phyloP scores from a whole-genome alignment of 2,329 filamentous ascomycete species.

The Drechslerella coelobrocha region DNA sequence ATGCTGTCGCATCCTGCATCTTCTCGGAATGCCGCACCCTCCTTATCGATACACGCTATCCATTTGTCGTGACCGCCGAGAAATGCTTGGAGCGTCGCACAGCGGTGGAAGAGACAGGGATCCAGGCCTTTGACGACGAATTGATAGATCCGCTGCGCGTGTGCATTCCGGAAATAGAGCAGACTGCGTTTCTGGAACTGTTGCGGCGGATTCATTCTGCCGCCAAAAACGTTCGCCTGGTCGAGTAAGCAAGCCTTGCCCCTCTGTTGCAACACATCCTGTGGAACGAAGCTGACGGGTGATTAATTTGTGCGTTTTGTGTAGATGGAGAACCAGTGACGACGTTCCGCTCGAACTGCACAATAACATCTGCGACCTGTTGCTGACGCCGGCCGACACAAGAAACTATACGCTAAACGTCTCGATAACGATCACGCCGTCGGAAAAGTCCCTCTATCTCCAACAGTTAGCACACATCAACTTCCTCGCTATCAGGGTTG shows the following conservation, averaged over 20 bases:
- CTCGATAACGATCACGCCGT: conserved; percentile 2
- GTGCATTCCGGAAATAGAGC: conserved; percentile 6
- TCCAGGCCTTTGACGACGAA: conserved; percentile 9
- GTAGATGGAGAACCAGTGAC: conserved; percentile 33
- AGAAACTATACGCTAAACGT: conserved; percentile 15
- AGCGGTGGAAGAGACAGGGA: background rate
- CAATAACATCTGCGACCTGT: conserved; percentile 14
- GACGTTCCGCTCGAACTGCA: conserved; percentile 20
- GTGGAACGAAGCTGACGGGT: background rate
- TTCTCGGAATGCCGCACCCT: conserved; percentile 26
- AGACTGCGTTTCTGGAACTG: conserved; percentile 19
- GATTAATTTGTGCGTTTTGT: background rate
- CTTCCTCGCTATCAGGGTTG: conserved; percentile 32
- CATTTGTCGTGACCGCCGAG: conserved; percentile 19
- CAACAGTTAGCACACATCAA: conserved; percentile 18
- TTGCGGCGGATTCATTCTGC: conserved; percentile 11
- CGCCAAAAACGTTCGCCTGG: conserved; percentile 6
- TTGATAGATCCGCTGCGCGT: conserved; percentile 8
- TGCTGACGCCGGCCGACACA: conserved; percentile 20
- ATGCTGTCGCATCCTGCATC: background rate
- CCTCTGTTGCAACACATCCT: conserved; percentile 2
- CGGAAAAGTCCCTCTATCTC: conserved; percentile 22
- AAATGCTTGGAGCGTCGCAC: conserved; percentile 6
- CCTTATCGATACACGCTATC: conserved; percentile 36
- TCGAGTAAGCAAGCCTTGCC: conserved; percentile 24